Evolutionary conservation across 345 rosid species (phyloP).

Genomic region (Arabis hirsuta): DNA sequence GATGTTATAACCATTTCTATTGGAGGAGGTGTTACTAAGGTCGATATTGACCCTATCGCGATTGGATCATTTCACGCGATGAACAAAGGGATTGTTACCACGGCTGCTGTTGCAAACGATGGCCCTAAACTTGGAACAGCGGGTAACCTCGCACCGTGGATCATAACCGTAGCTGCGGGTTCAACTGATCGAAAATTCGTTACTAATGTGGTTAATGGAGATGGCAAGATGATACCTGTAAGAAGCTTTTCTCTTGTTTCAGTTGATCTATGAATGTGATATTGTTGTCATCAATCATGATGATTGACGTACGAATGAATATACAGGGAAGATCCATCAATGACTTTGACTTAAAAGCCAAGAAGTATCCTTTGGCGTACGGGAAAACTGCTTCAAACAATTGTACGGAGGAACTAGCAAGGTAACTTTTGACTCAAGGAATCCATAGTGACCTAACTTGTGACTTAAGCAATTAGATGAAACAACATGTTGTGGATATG

Average conservation of each 20-base stretch:
- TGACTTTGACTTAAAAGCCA: constrained; percentile 35
- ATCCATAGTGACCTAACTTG: constrained; percentile 22
- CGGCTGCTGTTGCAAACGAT: constrained; percentile 53
- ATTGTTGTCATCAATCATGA: background rate
- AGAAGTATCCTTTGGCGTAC: constrained; percentile 40
- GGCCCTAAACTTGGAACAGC: constrained; percentile 49
- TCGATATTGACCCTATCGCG: constrained; percentile 51
- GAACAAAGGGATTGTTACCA: constrained; percentile 62
- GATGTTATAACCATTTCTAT: constrained; percentile 77
- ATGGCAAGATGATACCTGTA: constrained; percentile 49
- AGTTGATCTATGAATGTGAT: background rate
- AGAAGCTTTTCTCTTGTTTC: constrained; percentile 16
- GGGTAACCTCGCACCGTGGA: constrained; percentile 63
- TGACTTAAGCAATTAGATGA: constrained; percentile 23
- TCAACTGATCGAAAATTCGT: constrained; percentile 58
- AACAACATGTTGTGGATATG: background rate
- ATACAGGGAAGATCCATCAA: constrained; percentile 46
- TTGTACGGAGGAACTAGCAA: constrained; percentile 4
- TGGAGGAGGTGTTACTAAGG: constrained; percentile 49
- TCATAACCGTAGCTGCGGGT: constrained; percentile 69
- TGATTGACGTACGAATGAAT: background rate
- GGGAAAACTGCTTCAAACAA: constrained; percentile 24
- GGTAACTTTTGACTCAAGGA: constrained; percentile 32
- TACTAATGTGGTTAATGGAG: constrained; percentile 53
- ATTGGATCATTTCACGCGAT: constrained; percentile 68